Evolutionary conservation across 2,329 filamentous ascomycete genomes (phyloP).

Genomic region (Calonectria henricotiae): DNA sequence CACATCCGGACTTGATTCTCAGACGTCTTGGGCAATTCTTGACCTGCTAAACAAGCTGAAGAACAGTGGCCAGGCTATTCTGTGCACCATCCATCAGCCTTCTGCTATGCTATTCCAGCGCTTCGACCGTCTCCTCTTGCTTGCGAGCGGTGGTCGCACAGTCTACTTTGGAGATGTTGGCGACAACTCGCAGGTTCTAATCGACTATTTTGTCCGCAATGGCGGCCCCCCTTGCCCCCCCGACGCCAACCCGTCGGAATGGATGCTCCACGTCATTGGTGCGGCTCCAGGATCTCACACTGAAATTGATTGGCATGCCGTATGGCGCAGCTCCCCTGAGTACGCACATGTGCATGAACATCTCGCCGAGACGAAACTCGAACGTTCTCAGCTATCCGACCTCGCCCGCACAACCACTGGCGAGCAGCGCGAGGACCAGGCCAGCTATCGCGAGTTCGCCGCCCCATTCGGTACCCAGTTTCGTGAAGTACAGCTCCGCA

Average conservation of each 20-base stretch:
- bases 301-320: conserved; percentile 74
- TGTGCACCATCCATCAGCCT: conserved; percentile 69
- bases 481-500: conserved; percentile 74
- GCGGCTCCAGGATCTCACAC: conserved; percentile 72
- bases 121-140: conserved; percentile 58
- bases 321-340: conserved; percentile 74
- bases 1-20: conserved; percentile 69
- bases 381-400: conserved; percentile 61
- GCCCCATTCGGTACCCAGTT: conserved; percentile 79
- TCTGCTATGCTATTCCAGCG: conserved; percentile 46
- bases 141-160: conserved; percentile 40
- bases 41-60: conserved; percentile 77
- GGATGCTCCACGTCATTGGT: conserved; percentile 52
- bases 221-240: conserved; percentile 75
- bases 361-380: conserved; percentile 63
- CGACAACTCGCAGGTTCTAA: conserved; percentile 76
- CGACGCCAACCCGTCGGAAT: conserved; percentile 80
- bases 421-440: neutral
- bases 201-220: conserved; percentile 82
- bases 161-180: conserved; percentile 75
- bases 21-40: conserved; percentile 79
- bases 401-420: neutral
- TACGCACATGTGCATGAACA: conserved; percentile 70
- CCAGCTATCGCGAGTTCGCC: conserved; percentile 53
- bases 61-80: conserved; percentile 63